phyloP scores from a whole-genome alignment of 345 rosid genomes.

The Euphorbia peplus region DNA sequence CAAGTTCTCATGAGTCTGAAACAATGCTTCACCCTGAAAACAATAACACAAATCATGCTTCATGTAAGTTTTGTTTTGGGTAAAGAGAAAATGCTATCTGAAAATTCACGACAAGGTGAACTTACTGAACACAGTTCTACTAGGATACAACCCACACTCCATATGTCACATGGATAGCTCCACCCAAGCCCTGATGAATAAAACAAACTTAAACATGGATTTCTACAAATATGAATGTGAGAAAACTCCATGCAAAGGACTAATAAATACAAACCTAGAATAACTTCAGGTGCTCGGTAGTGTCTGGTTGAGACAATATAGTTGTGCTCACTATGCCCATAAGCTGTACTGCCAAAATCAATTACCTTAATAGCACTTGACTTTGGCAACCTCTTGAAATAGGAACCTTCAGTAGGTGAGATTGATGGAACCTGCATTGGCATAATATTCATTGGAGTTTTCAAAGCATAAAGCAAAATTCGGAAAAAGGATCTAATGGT shows the following conservation, averaged over 20 bases:
- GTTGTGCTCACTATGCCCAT: slow-evolving; percentile 53
- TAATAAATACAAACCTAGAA: slow-evolving; percentile 42
- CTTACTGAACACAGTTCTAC: slow-evolving; percentile 69
- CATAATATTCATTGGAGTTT: slow-evolving; percentile 9
- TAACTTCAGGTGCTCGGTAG: slow-evolving; percentile 78
- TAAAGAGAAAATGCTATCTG: not conserved
- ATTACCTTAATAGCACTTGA: slow-evolving; percentile 71
- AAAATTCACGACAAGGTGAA: not conserved
- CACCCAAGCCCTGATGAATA: slow-evolving; percentile 59
- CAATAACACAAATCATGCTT: not conserved
- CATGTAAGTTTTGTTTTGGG: not conserved
- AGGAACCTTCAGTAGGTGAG: slow-evolving; percentile 32
- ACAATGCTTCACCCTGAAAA: slow-evolving; percentile 65
- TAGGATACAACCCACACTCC: slow-evolving; percentile 75
- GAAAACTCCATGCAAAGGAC: not conserved
- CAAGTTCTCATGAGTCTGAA: slow-evolving; percentile 69
- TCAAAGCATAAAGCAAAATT: not conserved
- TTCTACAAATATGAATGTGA: slow-evolving; percentile 7
- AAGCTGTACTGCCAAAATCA: slow-evolving; percentile 73
- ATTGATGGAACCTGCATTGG: slow-evolving; percentile 33
- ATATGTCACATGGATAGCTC: slow-evolving; percentile 64
- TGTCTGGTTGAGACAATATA: slow-evolving; percentile 71
- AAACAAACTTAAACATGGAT: slow-evolving; percentile 10
- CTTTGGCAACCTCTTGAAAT: slow-evolving; percentile 60
- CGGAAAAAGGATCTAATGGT: not conserved